Percentiles rank a stretch among this genome's conserved stretches.
Evolutionary conservation across 1,284 basidiomycete species (phyloP).

Genomic region (Austropuccinia psidii): DNA sequence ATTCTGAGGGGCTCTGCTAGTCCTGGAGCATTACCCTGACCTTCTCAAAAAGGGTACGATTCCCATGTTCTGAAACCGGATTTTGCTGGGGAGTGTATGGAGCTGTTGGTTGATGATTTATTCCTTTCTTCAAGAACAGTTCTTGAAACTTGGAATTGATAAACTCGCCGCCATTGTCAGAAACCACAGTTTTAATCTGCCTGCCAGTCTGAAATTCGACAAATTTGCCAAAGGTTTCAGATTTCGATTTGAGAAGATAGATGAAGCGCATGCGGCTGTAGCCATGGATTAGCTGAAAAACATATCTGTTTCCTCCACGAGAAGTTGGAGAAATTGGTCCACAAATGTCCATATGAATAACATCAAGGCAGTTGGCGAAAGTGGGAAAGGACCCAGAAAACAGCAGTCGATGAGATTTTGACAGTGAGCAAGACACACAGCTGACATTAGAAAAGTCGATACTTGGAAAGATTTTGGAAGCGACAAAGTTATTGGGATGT

Average conservation of each 20-base stretch:
- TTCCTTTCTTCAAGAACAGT: neutral
- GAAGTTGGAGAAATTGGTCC: neutral
- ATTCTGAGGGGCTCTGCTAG: no score
- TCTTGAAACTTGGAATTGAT: neutral
- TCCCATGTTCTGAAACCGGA: neutral
- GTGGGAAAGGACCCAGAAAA: no score
- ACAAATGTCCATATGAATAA: neutral
- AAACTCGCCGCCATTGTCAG: neutral
- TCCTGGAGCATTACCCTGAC: no score
- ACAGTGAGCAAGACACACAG: no score
- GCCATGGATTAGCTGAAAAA: neutral
- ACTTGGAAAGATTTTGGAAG: no score
- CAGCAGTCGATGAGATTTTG: no score
- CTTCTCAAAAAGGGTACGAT: no score
- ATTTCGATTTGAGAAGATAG: neutral
- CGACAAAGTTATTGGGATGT: no score
- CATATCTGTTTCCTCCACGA: neutral
- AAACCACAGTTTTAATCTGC: neutral
- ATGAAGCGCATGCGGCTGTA: neutral
- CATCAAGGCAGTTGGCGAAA: neutral
- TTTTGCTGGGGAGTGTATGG: neutral
- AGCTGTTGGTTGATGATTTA: neutral
- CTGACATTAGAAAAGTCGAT: no score
- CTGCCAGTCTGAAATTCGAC: neutral
- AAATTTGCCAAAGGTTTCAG: neutral